A percentile compares a stretch with the other conserved stretches of the same genome.
phyloP scores from a whole-genome alignment of 805 yeast genomes.

The Metschnikowia henanensis region DNA sequence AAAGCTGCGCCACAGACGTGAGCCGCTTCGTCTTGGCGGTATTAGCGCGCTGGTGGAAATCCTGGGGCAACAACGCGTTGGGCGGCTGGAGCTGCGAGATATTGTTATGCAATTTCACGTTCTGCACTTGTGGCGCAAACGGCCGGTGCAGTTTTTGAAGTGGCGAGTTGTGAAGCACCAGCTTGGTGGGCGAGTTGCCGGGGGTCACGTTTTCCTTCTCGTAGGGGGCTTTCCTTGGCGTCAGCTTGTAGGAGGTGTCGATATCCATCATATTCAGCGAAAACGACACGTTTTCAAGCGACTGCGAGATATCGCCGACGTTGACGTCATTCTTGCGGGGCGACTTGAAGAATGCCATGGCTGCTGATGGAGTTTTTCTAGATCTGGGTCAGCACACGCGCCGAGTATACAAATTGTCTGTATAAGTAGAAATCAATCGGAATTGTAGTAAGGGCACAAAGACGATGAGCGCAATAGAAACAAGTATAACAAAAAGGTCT shows the following conservation, averaged over 20 bases:
- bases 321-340: constrained; percentile 22
- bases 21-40: constrained; percentile 78
- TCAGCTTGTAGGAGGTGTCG: constrained; percentile 39
- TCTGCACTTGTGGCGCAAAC: constrained; percentile 16
- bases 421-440: too few species aligned
- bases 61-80: constrained; percentile 31
- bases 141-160: constrained; percentile 6
- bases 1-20: constrained; percentile 91
- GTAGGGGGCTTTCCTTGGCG: constrained; percentile 12
- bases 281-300: constrained; percentile 44
- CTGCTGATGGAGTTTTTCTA: too few species aligned
- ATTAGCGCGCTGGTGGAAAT: constrained; percentile 58
- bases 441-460: too few species aligned
- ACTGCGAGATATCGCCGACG: constrained; percentile 40
- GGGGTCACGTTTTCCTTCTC: constrained; percentile 30
- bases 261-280: constrained; percentile 37
- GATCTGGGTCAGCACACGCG: too few species aligned
- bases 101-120: constrained; percentile 26
- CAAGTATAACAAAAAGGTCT: too few species aligned
- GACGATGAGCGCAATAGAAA: too few species aligned
- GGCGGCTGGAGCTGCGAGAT: constrained; percentile 35
- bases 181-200: constrained; percentile 25
- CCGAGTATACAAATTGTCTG: too few species aligned
- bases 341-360: constrained; percentile 19
- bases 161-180: constrained; percentile 33